Evolutionary conservation across 139 green algal species (phyloP), one percentile per base, ranked within the genome.

Genomic region (Astrephomene gubernaculifera): DNA sequence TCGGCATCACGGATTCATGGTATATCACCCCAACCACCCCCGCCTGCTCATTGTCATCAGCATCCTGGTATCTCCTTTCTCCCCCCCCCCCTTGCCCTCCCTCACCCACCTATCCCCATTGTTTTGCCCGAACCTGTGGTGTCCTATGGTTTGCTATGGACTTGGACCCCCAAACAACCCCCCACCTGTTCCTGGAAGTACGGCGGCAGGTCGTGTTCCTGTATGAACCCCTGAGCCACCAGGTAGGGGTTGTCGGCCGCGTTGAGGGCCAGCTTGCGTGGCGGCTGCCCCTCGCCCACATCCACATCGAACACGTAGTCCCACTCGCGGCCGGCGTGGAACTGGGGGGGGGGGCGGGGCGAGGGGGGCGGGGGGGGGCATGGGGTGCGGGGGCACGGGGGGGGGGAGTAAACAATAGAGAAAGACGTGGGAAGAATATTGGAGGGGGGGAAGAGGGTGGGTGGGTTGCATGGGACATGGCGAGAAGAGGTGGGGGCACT

Each of bases 291-390:
- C n/a, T 92, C 86, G 6, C 27, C 97, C 12, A 97, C 88, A 65
- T 99, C 97, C 43, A 99, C 97, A 81, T 99, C 97, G 91, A 99
- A 99, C 61, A 99, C 96, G 85, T 90, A 96, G 90, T 98, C 96
- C 90, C 92, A 97, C 83, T 92, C 85, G 4, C 83, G 84, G 24
- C 93, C 96, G 31, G 86, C 70, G 74, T 94, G 86, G 81, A 82
- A 90, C 79, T 94, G 78, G 12, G n/a, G 22, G 29, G n/a, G n/a
- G 63, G 29, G 68, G 7, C 22, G 68, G 39, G 19, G 68, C 8
- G 38, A 31, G 38, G 19, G 19, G 60, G 38, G 33, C 17, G 17
- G 17, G 29, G 61, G 61, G 27, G n/a, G 54, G 54, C n/a, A n/a
- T n/a, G n/a, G n/a, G 57, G 57, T 65, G 57, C 19, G 57, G 57